Percentiles rank a stretch among this genome's conserved stretches.
Conservation (phyloP, 495 filamentous ascomycete species). For the Daldinia concentrica region DNA sequence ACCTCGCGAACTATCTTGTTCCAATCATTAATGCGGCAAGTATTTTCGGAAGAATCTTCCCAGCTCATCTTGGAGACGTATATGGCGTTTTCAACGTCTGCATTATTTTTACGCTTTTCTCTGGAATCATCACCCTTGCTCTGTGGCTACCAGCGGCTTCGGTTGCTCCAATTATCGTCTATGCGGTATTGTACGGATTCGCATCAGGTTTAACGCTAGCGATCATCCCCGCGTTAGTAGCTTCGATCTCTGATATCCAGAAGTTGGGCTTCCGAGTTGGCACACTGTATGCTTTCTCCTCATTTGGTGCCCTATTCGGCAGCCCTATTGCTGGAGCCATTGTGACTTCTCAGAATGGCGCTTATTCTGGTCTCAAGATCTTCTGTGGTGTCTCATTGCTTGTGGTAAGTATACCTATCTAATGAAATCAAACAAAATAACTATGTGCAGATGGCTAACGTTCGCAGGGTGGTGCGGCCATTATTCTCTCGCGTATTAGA, state of each 20-base stretch:
- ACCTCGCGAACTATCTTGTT: slow-evolving; percentile 66
- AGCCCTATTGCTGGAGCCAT: slow-evolving; percentile 32
- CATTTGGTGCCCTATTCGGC: slow-evolving; percentile 25
- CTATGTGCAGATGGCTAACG: neutral
- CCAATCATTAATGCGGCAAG: slow-evolving; percentile 65
- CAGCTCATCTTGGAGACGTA: slow-evolving; percentile 69
- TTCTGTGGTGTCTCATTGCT: slow-evolving; percentile 25
- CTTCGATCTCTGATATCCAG: slow-evolving; percentile 27
- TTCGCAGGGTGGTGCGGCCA: slow-evolving; percentile 20
- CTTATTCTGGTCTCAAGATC: slow-evolving; percentile 23
- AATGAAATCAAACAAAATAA: neutral
- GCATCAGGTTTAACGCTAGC: slow-evolving; percentile 32
- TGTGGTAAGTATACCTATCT: slow-evolving; percentile 12
- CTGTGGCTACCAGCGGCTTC: slow-evolving; percentile 67
- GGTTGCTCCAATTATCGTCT: slow-evolving; percentile 65
- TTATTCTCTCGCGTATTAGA: slow-evolving; percentile 21
- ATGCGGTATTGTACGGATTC: slow-evolving; percentile 70
- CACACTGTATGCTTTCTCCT: slow-evolving; percentile 26
- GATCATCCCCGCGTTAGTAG: slow-evolving; percentile 28
- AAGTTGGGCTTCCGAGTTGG: slow-evolving; percentile 27
- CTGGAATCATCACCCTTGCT: slow-evolving; percentile 66
- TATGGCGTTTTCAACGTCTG: slow-evolving; percentile 69
- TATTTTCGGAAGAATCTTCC: slow-evolving; percentile 61
- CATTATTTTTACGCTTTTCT: slow-evolving; percentile 61
- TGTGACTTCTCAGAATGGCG: slow-evolving; percentile 19